Evolutionary conservation across 257 asterid genomes (phyloP).

Genomic region (Nicotiana undulata): DNA sequence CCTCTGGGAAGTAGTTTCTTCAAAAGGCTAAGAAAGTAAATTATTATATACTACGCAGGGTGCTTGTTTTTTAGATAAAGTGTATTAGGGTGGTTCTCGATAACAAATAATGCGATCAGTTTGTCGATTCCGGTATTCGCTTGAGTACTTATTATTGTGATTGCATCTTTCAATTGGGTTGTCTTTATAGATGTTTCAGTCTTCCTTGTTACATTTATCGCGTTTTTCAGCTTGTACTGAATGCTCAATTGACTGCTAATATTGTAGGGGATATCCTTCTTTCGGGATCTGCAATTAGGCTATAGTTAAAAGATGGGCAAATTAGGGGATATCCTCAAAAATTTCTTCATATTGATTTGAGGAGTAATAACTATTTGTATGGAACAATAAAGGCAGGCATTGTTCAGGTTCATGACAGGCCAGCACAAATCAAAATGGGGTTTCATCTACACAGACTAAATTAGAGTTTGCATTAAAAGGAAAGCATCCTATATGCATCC

Average conservation of each 20-base stretch:
- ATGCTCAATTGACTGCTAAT: neutral
- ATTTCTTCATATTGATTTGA: neutral
- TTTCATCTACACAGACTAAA: neutral
- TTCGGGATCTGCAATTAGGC: neutral
- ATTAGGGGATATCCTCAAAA: no score
- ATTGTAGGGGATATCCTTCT: neutral
- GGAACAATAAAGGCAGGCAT: neutral
- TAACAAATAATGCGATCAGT: neutral
- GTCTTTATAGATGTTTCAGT: neutral
- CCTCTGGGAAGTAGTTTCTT: neutral
- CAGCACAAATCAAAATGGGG: neutral
- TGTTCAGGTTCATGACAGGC: neutral
- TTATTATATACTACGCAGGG: neutral
- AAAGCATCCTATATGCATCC: slow-evolving; percentile 27
- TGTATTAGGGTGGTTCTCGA: neutral
- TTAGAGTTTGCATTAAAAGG: neutral
- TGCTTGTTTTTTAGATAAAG: neutral
- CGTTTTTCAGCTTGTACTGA: neutral
- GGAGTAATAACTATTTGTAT: neutral
- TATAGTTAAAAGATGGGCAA: neutral
- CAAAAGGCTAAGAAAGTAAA: neutral
- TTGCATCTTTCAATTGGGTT: neutral
- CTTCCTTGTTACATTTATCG: neutral
- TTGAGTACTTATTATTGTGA: neutral
- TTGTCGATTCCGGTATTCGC: neutral